Evolutionary conservation across 345 rosid species (phyloP).

Genomic region (Camelina sativa): DNA sequence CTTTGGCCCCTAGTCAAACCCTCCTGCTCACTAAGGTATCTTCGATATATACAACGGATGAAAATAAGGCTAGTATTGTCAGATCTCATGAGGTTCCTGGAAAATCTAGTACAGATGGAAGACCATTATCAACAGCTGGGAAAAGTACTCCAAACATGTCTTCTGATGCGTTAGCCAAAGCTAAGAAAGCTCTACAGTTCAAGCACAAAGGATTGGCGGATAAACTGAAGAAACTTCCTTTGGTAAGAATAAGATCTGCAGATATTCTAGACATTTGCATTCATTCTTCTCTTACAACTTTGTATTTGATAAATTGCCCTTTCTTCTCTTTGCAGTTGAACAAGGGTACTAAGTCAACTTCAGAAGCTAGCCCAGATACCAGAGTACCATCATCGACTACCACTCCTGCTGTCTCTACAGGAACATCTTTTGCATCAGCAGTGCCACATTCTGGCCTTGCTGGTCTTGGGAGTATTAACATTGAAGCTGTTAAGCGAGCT

Average conservation of each 20-base stretch:
- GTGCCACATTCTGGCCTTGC: conserved; percentile 48
- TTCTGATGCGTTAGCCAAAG: conserved; percentile 88
- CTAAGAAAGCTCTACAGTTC: conserved; percentile 80
- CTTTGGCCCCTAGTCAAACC: conserved; percentile 53
- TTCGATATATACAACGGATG: conserved; percentile 91
- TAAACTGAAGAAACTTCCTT: conserved; percentile 68
- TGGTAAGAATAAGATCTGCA: conserved; percentile 64
- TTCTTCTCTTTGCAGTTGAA: conserved; percentile 56
- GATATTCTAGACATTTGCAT: background rate
- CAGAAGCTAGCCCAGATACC: conserved; percentile 47
- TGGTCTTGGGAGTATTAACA: conserved; percentile 53
- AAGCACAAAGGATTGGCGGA: conserved; percentile 72
- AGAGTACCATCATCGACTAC: conserved; percentile 39
- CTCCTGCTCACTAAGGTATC: conserved; percentile 84
- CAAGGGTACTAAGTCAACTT: conserved; percentile 49
- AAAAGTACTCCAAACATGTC: conserved; percentile 81
- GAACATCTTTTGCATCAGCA: conserved; percentile 44
- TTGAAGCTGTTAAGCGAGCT: conserved; percentile 91
- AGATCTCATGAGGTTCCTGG: conserved; percentile 99
- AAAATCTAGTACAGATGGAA: conserved; percentile 99
- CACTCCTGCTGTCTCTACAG: conserved; percentile 42
- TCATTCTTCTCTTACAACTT: conserved; percentile 7
- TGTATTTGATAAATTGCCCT: conserved; percentile 14
- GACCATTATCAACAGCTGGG: conserved; percentile 68
- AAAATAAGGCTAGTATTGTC: conserved; percentile 98